Evolutionary conservation across 306 rosid species (phyloP).

Genomic region (Castanea sativa): DNA sequence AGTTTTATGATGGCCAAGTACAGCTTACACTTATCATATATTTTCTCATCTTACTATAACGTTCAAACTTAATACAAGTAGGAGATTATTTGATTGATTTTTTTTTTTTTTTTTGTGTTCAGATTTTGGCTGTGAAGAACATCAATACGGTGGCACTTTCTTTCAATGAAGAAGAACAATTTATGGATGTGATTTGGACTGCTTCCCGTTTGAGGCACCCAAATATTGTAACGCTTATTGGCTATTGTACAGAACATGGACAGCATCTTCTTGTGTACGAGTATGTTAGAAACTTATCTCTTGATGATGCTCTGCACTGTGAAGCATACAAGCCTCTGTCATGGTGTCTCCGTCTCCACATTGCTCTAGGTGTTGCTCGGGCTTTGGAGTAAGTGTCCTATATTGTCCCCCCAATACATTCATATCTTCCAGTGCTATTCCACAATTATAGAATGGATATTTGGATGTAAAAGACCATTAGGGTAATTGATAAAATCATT

Average conservation of each 20-base stretch:
- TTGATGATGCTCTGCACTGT: conserved; percentile 64
- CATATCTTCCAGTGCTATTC: neutral
- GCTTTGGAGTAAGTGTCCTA: conserved; percentile 73
- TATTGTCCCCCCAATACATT: conserved; percentile 9
- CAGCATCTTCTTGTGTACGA: conserved; percentile 80
- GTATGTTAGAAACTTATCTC: conserved; percentile 62
- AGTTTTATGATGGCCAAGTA: conserved; percentile 81
- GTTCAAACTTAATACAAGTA: conserved; percentile 9
- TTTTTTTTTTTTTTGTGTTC: conserved; percentile 7
- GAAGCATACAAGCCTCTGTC: conserved; percentile 67
- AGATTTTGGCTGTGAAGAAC: conserved; percentile 79
- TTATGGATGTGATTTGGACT: conserved; percentile 73
- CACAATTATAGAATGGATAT: neutral
- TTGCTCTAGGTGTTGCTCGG: conserved; percentile 80
- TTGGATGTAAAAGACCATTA: neutral
- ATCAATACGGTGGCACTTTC: conserved; percentile 61
- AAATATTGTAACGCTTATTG: conserved; percentile 68
- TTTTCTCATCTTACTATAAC: neutral
- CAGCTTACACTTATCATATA: conserved; percentile 1
- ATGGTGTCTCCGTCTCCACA: conserved; percentile 67
- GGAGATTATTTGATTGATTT: conserved; percentile 7
- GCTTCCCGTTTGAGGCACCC: conserved; percentile 80
- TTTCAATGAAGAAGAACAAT: conserved; percentile 74
- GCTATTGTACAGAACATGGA: conserved; percentile 83
- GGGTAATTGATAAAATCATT: neutral